phyloP scores from a whole-genome alignment of 768 basidiomycete genomes.

The Lactarius vividus region DNA sequence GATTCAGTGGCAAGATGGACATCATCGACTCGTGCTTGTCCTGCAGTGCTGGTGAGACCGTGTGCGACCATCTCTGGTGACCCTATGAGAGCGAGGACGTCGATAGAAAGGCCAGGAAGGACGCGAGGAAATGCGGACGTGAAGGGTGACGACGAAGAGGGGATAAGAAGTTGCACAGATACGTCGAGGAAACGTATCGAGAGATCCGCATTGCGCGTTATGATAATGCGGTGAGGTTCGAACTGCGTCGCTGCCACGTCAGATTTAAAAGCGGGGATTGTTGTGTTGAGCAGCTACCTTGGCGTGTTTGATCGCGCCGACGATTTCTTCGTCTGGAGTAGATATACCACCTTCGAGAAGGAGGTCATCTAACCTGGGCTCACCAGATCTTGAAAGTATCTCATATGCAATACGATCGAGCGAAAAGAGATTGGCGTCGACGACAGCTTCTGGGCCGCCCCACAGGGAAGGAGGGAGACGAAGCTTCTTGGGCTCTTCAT shows the following conservation, averaged over 20 bases:
- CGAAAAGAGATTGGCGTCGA: slow-evolving; percentile 45
- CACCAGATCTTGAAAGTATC: slow-evolving; percentile 34
- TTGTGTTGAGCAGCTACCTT: slow-evolving; percentile 45
- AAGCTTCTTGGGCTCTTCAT: slow-evolving; percentile 39
- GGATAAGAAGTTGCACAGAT: slow-evolving; percentile 62
- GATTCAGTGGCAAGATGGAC: slow-evolving; percentile 54
- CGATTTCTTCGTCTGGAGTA: slow-evolving; percentile 50
- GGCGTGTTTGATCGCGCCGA: slow-evolving; percentile 48
- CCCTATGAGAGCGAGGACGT: slow-evolving; percentile 33
- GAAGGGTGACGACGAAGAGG: slow-evolving; percentile 47
- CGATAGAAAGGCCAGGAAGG: slow-evolving; percentile 59
- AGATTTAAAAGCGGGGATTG: neutral
- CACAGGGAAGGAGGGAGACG: slow-evolving; percentile 40
- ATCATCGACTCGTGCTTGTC: slow-evolving; percentile 40
- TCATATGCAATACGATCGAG: slow-evolving; percentile 50
- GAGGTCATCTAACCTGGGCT: slow-evolving; percentile 25
- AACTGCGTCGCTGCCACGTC: slow-evolving; percentile 38
- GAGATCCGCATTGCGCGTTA: slow-evolving; percentile 62
- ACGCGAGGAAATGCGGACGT: slow-evolving; percentile 63
- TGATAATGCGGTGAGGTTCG: slow-evolving; percentile 60
- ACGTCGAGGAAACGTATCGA: slow-evolving; percentile 72
- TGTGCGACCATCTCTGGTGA: slow-evolving; percentile 32
- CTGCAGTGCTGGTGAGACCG: slow-evolving; percentile 28
- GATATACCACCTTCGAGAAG: slow-evolving; percentile 52
- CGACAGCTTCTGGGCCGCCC: slow-evolving; percentile 39